Evolutionary conservation across 202 grass and related monocot genomes (phyloP).

Genomic region (Zizania palustris): DNA sequence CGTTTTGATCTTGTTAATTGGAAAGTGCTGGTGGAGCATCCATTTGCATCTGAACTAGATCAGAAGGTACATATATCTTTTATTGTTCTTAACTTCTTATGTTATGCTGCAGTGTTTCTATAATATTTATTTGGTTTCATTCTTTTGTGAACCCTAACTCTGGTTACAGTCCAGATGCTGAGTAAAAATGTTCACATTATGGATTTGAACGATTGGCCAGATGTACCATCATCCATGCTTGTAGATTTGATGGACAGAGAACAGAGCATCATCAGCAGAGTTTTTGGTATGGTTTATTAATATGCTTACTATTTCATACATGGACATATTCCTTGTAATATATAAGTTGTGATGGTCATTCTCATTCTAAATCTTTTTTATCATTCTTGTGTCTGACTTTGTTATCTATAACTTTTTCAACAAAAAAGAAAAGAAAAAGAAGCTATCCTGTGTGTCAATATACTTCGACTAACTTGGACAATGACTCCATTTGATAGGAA

Average conservation of each 20-base stretch:
- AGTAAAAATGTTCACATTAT: slow-evolving; percentile 65
- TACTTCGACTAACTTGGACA: slow-evolving; percentile 35
- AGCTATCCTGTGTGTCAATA: not conserved
- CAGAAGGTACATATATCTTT: slow-evolving; percentile 69
- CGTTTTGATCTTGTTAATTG: slow-evolving; percentile 82
- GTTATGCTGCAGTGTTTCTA: slow-evolving; percentile 27
- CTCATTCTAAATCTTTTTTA: not conserved
- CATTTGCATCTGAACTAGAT: slow-evolving; percentile 54
- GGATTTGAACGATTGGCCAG: slow-evolving; percentile 68
- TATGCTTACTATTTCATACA: slow-evolving; percentile 2
- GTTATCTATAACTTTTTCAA: not conserved
- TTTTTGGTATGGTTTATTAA: slow-evolving; percentile 78
- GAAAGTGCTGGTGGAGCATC: slow-evolving; percentile 83
- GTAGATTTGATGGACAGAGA: slow-evolving; percentile 69
- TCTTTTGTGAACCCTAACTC: slow-evolving; percentile 74
- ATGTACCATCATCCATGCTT: slow-evolving; percentile 63
- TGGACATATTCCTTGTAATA: not conserved
- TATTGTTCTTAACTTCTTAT: slow-evolving; percentile 18
- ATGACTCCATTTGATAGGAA: slow-evolving; percentile 59
- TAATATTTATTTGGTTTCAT: slow-evolving; percentile 33
- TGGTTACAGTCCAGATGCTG: slow-evolving; percentile 99
- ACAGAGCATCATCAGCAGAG: slow-evolving; percentile 66
- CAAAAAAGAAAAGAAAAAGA: not conserved
- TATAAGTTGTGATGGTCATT: not conserved
- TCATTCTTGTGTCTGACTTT: not conserved